These are phyloP conservation scores for Tetradesmus lagerheimii DNA, from an alignment of 139 green algal species.

Conservation along the genomic window DNA sequence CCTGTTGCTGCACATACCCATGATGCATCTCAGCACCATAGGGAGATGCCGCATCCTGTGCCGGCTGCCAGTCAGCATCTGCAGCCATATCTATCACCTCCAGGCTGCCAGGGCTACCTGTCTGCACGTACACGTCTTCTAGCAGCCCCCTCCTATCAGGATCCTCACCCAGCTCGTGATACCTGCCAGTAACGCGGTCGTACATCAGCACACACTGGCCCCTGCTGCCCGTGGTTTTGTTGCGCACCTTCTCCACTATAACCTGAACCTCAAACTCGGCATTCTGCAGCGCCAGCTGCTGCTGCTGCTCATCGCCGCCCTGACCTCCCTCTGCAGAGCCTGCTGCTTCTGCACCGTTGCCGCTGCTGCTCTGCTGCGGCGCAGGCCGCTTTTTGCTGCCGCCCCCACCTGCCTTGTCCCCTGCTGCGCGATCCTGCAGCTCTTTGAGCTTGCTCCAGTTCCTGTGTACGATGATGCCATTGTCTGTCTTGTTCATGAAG, in stretches of 20 bases:
- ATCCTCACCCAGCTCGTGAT: constrained; percentile 8
- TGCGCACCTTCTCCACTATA: constrained; percentile 68
- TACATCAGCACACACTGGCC: constrained; percentile 61
- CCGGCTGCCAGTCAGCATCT: background rate
- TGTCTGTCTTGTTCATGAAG: constrained; percentile 98
- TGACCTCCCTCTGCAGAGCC: background rate
- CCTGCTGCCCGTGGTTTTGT: constrained; percentile 87
- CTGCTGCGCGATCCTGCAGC: constrained; percentile 16
- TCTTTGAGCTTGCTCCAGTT: constrained; percentile 44
- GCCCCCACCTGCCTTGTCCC: background rate
- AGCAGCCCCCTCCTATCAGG: background rate
- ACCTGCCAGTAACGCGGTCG: constrained; percentile 36
- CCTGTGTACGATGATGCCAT: constrained; percentile 94
- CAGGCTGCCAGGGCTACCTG: background rate
- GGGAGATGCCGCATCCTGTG: background rate
- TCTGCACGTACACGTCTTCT: background rate
- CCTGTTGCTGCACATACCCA: background rate
- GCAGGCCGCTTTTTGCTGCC: background rate
- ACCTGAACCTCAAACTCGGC: constrained; percentile 39
- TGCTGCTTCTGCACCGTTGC: constrained; percentile 18
- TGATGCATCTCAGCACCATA: background rate
- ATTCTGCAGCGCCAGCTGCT: background rate
- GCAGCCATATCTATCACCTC: background rate
- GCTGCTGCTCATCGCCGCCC: background rate
- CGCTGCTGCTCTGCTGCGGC: background rate